Percentiles rank a stretch among this genome's conserved stretches.
Evolutionary conservation across 768 basidiomycete species (phyloP).

Genomic region (Podaxis carcinomalis): DNA sequence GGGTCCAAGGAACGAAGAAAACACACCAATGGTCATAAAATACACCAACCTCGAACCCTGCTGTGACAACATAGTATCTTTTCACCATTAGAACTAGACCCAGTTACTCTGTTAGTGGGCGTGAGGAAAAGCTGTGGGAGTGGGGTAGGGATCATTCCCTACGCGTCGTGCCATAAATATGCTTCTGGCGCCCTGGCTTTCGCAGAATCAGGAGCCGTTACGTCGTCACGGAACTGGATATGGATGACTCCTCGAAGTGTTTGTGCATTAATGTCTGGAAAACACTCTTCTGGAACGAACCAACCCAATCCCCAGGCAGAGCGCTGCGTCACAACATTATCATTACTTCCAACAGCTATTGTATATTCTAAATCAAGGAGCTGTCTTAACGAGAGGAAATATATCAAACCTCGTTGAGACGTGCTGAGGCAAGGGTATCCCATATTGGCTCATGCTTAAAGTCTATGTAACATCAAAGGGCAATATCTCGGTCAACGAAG

Average conservation of each 20-base stretch:
- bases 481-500: neutral
- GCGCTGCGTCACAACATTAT: neutral
- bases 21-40: slow-evolving; percentile 6
- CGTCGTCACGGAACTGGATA: neutral
- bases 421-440: neutral
- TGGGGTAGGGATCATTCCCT: neutral
- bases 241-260: slow-evolving; percentile 1
- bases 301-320: neutral
- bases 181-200: neutral
- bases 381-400: neutral
- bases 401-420: neutral
- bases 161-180: slow-evolving; percentile 8
- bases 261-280: neutral
- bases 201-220: neutral
- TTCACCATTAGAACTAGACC: slow-evolving; percentile 1
- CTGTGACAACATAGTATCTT: slow-evolving; percentile 8
- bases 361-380: slow-evolving; percentile 4
- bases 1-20: neutral
- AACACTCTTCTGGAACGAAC: neutral
- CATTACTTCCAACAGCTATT: slow-evolving; percentile 8
- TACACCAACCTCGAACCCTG: neutral
- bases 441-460: neutral
- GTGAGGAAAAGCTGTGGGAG: slow-evolving; percentile 6
- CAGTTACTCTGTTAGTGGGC: neutral
- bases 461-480: neutral